phyloP scores from a whole-genome alignment of 257 asterid genomes.

The Haberlea rhodopensis region DNA sequence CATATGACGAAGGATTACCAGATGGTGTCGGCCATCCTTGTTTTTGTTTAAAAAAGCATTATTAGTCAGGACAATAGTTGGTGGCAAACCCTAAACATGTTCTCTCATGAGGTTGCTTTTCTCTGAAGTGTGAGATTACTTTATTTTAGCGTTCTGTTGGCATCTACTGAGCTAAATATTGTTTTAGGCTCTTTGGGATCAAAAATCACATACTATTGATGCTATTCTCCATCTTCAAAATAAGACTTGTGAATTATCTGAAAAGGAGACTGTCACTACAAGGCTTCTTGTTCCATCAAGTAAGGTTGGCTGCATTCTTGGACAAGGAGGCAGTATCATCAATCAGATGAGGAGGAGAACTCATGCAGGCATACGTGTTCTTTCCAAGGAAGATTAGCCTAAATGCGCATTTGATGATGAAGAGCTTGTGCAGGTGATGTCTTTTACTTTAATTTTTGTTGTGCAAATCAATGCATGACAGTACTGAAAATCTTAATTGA shows the following conservation, averaged over 20 bases:
- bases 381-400: slow-evolving; percentile 69
- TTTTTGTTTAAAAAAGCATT: too few species aligned
- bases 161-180: too few species aligned
- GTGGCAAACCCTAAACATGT: too few species aligned
- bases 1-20: too few species aligned
- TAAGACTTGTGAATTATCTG: slow-evolving; percentile 57
- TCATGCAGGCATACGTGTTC: slow-evolving; percentile 70
- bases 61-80: too few species aligned
- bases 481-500: slow-evolving; percentile 17
- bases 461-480: slow-evolving; percentile 15
- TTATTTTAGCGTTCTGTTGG: slow-evolving; percentile 16
- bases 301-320: too few species aligned
- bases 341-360: slow-evolving; percentile 89
- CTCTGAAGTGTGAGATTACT: slow-evolving; percentile 19
- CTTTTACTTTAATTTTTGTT: slow-evolving; percentile 15
- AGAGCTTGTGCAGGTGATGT: slow-evolving; percentile 88
- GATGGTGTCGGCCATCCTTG: too few species aligned
- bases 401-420: slow-evolving; percentile 69
- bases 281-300: slow-evolving; percentile 74
- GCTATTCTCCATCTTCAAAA: slow-evolving; percentile 78
- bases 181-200: slow-evolving; percentile 60
- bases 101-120: slow-evolving; percentile 63
- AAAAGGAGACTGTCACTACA: slow-evolving; percentile 60
- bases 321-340: slow-evolving; percentile 77
- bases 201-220: slow-evolving; percentile 64